Conservation (phyloP, 257 asterid genomes). For the Perilla frutescens region DNA sequence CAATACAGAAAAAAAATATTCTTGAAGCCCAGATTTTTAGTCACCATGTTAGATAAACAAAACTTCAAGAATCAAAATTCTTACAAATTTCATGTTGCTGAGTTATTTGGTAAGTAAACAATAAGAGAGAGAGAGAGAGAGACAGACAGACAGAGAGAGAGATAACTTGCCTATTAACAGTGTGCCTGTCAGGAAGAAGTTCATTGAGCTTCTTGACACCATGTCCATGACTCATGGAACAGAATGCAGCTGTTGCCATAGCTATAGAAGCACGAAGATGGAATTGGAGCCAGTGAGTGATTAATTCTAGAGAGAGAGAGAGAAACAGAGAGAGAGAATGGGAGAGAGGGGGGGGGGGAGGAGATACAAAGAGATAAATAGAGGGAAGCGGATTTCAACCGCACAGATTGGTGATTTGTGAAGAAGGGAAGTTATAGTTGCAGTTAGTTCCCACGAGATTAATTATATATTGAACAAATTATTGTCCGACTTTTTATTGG, state of each 20-base stretch:
- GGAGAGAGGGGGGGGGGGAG: not conserved
- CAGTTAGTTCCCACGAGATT: not conserved
- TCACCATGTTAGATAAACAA: not conserved
- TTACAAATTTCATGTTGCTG: not conserved
- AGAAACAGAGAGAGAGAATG: not conserved
- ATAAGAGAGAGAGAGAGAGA: not conserved
- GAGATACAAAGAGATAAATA: not conserved
- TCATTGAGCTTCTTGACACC: constrained; percentile 40
- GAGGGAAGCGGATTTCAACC: constrained; percentile 9
- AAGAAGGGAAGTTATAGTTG: not conserved
- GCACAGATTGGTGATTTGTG: constrained; percentile 10
- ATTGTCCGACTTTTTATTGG: too few species aligned
- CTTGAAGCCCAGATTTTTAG: not conserved
- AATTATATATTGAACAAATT: too few species aligned
- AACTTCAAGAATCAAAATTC: not conserved
- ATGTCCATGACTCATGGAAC: constrained; percentile 41
- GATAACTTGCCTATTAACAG: constrained; percentile 44
- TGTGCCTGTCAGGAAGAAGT: constrained; percentile 28
- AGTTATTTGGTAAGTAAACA: not conserved
- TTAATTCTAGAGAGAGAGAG: not conserved
- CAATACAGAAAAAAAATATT: not conserved
- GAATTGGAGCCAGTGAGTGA: not conserved
- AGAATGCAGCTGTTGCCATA: constrained; percentile 51
- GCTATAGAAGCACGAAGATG: constrained; percentile 25
- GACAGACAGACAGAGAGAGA: not conserved